Evolutionary conservation across 208 protist species (phyloP), one percentile per base, ranked within the genome.

Genomic region (Vickermania ingenoplastis): DNA sequence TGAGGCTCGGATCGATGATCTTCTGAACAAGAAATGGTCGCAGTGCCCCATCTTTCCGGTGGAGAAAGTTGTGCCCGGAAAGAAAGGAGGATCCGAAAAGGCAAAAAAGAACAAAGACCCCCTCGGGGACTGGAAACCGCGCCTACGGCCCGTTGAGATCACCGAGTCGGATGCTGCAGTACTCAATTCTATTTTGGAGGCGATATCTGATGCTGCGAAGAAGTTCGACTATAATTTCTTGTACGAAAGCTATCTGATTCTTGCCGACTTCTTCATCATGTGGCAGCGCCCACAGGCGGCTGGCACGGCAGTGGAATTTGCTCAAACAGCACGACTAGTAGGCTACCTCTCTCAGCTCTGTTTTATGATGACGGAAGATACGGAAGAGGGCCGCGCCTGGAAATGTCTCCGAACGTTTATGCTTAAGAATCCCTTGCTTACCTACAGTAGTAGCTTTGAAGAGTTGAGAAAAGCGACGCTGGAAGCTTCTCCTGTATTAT

Each of bases 291-390:
- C 64, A 2, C 29, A 63, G 1, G 56, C 71, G 2, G 77, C 73
- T 0, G 77, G 61, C 17, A 52, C 53, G 14, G 66, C 67, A 2
- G 57, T 75, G 23, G 75, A 81, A 29, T 69, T 67, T 57, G 65
- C 75, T 28, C 67, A 77, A 48, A 54, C 71, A 7, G 65, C 75
- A 3, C 45, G 59, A 17, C 67, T 75, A 53, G 69, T 49, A 26
- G 45, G 31, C 23, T 62, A 74, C 41, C 51, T 81, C 41, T 24
- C 55, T 5, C 61, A 58, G 22, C 25, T 26, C 22, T 63, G 56
- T 21, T 52, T 24, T 3, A 30, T 55, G 4, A 23, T 58, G n/a
- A 62, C 63, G 21, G 45, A 13, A 7, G 26, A 29, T 29, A 69
- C 58, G 25, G 22, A 21, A 4, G 60, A 65, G 26, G 50, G 49